phyloP scores from a whole-genome alignment of 202 grass and related monocot genomes.

The Panicum hallii region DNA sequence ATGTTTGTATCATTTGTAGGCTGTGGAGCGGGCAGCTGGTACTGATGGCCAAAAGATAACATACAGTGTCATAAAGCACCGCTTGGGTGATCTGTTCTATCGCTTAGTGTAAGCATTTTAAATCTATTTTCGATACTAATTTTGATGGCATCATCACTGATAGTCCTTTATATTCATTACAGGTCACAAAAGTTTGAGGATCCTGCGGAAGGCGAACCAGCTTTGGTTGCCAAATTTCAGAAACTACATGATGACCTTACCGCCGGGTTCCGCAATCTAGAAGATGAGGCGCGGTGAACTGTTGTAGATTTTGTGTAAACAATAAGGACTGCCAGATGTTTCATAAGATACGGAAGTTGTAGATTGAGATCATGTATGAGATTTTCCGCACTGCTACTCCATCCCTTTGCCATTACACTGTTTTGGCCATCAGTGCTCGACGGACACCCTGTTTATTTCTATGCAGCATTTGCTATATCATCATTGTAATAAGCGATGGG shows the following conservation, averaged over 20 bases:
- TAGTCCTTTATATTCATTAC: not conserved
- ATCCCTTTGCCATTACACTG: not conserved
- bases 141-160: not conserved
- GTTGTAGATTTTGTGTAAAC: conserved; percentile 54
- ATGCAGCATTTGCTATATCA: conserved; percentile 45
- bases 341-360: conserved; percentile 32
- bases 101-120: conserved; percentile 76
- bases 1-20: conserved; percentile 47
- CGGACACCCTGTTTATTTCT: conserved; percentile 33
- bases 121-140: not conserved
- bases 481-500: conserved; percentile 57
- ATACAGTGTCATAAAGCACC: conserved; percentile 84
- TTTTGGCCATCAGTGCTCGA: conserved; percentile 37
- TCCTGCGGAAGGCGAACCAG: conserved; percentile 73
- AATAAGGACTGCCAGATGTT: conserved; percentile 38
- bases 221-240: conserved; percentile 70
- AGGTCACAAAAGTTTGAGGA: conserved; percentile 96
- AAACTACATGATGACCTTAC: conserved; percentile 86
- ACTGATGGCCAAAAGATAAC: conserved; percentile 87
- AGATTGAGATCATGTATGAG: conserved; percentile 40
- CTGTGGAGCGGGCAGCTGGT: conserved; percentile 77
- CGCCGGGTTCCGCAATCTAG: conserved; percentile 60
- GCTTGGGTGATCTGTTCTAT: conserved; percentile 87
- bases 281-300: conserved; percentile 46
- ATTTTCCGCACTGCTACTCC: conserved; percentile 14